These are phyloP conservation scores for Sindora glabra DNA, from an alignment of 306 rosid species.

Conservation along the genomic window DNA sequence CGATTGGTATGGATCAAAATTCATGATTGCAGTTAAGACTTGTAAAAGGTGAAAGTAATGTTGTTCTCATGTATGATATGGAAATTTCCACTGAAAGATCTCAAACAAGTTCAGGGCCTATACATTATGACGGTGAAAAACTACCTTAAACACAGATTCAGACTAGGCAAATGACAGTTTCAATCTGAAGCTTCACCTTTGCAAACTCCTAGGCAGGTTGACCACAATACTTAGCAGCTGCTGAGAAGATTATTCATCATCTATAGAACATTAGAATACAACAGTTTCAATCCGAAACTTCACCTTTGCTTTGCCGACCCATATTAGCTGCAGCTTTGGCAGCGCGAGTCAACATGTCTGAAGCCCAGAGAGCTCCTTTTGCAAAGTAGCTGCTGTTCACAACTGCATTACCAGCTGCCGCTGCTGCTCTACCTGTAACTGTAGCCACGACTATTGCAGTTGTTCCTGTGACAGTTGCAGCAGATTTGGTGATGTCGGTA, in stretches of 20 bases:
- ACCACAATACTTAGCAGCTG: background rate
- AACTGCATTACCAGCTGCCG: constrained; percentile 61
- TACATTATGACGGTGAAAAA: too few relatives aligned
- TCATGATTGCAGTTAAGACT: too few relatives aligned
- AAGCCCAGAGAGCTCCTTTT: constrained; percentile 82
- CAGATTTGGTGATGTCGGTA: constrained; percentile 66
- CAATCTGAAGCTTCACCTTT: too few relatives aligned
- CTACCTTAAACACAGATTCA: too few relatives aligned
- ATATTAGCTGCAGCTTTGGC: constrained; percentile 61
- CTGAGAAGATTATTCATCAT: background rate
- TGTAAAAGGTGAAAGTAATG: too few relatives aligned
- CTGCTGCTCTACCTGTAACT: constrained; percentile 67
- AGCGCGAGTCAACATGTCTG: constrained; percentile 50
- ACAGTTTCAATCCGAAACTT: background rate
- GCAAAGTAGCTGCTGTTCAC: constrained; percentile 78
- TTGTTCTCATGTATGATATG: too few relatives aligned
- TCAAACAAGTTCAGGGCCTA: too few relatives aligned
- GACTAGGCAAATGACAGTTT: background rate
- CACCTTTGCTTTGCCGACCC: constrained; percentile 33
- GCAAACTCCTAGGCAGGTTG: too few relatives aligned
- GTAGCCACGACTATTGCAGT: constrained; percentile 66
- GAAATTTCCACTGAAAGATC: too few relatives aligned
- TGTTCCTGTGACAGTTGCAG: constrained; percentile 64
- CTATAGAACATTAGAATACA: background rate
- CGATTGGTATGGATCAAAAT: too few relatives aligned